A percentile compares a stretch with the other conserved stretches of the same genome.
phyloP scores from a whole-genome alignment of 148 eudicot genomes.

The Spergularia marina region DNA sequence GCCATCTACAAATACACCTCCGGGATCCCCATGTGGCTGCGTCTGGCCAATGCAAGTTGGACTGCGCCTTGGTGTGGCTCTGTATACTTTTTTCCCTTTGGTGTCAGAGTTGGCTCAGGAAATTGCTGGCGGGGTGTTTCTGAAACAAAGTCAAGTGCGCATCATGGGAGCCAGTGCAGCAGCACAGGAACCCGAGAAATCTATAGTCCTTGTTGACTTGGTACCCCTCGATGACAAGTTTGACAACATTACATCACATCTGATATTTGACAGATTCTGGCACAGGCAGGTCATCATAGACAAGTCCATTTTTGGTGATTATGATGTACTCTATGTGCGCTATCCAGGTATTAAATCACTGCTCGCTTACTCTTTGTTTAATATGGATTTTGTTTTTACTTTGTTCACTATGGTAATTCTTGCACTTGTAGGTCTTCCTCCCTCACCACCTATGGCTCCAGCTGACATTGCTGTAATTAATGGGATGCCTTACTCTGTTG shows the following conservation, averaged over 20 bases:
- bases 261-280: slow-evolving; percentile 67
- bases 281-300: slow-evolving; percentile 57
- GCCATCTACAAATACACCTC: slow-evolving; percentile 69
- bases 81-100: slow-evolving; percentile 77
- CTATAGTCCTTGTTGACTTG: slow-evolving; percentile 65
- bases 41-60: slow-evolving; percentile 89
- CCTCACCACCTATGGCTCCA: slow-evolving; percentile 76
- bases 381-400: not conserved
- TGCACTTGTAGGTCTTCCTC: slow-evolving; percentile 61
- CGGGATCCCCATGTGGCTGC: slow-evolving; percentile 75
- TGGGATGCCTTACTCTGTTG: slow-evolving; percentile 55
- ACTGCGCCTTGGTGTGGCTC: slow-evolving; percentile 58
- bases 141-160: slow-evolving; percentile 78
- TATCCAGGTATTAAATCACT: slow-evolving; percentile 59
- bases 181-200: slow-evolving; percentile 57
- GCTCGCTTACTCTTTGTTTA: not conserved
- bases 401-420: slow-evolving; percentile 5
- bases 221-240: slow-evolving; percentile 71
- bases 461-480: slow-evolving; percentile 44
- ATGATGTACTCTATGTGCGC: slow-evolving; percentile 65
- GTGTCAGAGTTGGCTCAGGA: slow-evolving; percentile 73
- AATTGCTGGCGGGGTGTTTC: slow-evolving; percentile 58
- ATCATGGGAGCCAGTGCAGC: slow-evolving; percentile 91
- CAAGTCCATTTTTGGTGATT: slow-evolving; percentile 62
- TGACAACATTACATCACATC: slow-evolving; percentile 54